These are phyloP conservation scores for Geotrichum carabidarum DNA, from an alignment of 1,139 yeast genomes.

Conservation along the genomic window DNA sequence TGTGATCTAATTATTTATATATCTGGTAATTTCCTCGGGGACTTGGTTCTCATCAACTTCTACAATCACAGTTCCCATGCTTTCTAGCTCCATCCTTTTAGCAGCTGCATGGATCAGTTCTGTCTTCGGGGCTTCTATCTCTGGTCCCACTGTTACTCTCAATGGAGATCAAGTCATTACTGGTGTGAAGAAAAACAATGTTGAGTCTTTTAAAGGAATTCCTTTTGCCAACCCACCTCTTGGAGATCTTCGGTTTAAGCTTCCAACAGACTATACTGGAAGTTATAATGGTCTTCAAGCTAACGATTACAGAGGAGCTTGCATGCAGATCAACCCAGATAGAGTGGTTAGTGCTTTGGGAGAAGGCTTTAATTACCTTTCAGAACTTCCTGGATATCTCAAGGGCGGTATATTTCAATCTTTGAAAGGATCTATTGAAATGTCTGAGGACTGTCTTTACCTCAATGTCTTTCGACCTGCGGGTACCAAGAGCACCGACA, in stretches of 20 bases:
- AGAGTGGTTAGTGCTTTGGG: background rate
- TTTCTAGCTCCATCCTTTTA: background rate
- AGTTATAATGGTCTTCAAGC: constrained; percentile 6
- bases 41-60: no score
- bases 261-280: constrained; percentile 7
- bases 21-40: no score
- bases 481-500: constrained; percentile 1
- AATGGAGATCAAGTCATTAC: constrained; percentile 8
- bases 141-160: constrained; percentile 3
- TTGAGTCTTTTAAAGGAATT: constrained; percentile 19
- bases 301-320: constrained; percentile 1
- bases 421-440: constrained; percentile 1
- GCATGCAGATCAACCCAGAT: constrained; percentile 10
- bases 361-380: background rate
- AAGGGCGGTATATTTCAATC: background rate
- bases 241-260: constrained; percentile 16
- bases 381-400: background rate
- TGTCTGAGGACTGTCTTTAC: constrained; percentile 28
- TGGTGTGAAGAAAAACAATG: constrained; percentile 4
- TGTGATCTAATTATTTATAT: no score
- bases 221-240: constrained; percentile 20
- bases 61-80: background rate
- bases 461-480: constrained; percentile 25
- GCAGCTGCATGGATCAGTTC: background rate
- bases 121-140: background rate